Conservation (phyloP, 495 filamentous ascomycete genomes). For the Rostrohypoxylon terebratum region DNA sequence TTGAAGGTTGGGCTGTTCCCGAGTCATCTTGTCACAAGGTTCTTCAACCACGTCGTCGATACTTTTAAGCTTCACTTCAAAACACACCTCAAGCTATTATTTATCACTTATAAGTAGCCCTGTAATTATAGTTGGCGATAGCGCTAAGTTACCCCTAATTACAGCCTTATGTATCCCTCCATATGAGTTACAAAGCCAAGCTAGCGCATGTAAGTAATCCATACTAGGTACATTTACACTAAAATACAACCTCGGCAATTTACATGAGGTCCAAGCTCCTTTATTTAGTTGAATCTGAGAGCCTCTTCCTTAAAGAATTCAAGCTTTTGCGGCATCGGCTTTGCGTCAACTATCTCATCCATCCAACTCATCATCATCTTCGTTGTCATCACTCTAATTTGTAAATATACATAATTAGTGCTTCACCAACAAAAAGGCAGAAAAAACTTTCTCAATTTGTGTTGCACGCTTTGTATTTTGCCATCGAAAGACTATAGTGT, state of each 20-base stretch:
- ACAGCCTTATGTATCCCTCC: background rate
- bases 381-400: no score
- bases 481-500: background rate
- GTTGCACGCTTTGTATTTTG: background rate
- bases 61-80: background rate
- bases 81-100: background rate
- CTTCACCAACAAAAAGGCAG: background rate
- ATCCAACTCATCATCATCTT: no score
- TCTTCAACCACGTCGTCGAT: background rate
- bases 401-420: no score
- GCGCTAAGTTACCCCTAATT: background rate
- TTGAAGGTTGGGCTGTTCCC: background rate
- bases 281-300: background rate
- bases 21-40: background rate
- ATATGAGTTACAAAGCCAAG: background rate
- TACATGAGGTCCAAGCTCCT: conserved; percentile 2
- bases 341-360: no score
- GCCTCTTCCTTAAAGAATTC: background rate
- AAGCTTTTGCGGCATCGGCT: background rate
- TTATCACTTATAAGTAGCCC: background rate
- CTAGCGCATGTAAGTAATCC: conserved; percentile 5
- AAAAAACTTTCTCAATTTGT: background rate
- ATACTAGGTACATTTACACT: background rate
- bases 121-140: background rate
- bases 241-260: conserved; percentile 18